phyloP scores from a whole-genome alignment of 805 yeast species.

The Ogataea parapolymorpha region DNA sequence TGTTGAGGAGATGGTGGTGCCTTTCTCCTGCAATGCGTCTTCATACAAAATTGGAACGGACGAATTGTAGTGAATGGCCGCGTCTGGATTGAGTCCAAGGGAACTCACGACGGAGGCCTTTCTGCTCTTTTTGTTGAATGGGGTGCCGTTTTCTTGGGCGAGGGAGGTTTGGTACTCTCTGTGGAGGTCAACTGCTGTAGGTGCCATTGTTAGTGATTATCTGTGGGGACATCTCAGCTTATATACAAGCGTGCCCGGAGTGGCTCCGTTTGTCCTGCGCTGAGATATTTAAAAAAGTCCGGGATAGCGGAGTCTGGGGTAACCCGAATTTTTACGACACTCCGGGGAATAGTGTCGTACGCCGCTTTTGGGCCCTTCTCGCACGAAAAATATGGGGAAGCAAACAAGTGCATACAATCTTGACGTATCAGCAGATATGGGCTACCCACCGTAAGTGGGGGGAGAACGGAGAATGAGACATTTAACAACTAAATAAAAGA shows the following conservation, averaged over 20 bases:
- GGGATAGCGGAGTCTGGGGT: slow-evolving; percentile 15
- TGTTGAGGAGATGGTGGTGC: slow-evolving; percentile 85
- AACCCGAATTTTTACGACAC: slow-evolving; percentile 9
- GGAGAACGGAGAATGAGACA: neutral
- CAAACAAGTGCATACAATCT: neutral
- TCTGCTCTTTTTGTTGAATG: slow-evolving; percentile 26
- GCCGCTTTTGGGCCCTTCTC: neutral
- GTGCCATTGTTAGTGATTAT: slow-evolving; percentile 32
- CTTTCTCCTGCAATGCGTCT: slow-evolving; percentile 86
- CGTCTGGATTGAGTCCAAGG: slow-evolving; percentile 56
- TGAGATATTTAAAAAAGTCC: slow-evolving; percentile 8
- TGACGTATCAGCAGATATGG: too few species aligned
- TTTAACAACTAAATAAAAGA: neutral
- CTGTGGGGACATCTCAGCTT: neutral
- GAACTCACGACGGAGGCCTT: slow-evolving; percentile 31
- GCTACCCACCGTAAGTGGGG: neutral
- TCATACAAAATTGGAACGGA: slow-evolving; percentile 91
- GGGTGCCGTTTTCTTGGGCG: slow-evolving; percentile 20
- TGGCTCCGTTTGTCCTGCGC: slow-evolving; percentile 12
- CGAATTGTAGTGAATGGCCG: slow-evolving; percentile 81
- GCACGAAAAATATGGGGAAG: neutral
- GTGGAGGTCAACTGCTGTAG: slow-evolving; percentile 38
- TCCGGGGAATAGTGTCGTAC: slow-evolving; percentile 1
- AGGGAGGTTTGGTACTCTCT: slow-evolving; percentile 28
- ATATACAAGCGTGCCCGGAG: slow-evolving; percentile 3